Percentiles rank a stretch among this genome's conserved stretches.
These are phyloP conservation scores for Diplosphaera chodatii DNA, from an alignment of 139 green algal genomes.

Conservation along the genomic window DNA sequence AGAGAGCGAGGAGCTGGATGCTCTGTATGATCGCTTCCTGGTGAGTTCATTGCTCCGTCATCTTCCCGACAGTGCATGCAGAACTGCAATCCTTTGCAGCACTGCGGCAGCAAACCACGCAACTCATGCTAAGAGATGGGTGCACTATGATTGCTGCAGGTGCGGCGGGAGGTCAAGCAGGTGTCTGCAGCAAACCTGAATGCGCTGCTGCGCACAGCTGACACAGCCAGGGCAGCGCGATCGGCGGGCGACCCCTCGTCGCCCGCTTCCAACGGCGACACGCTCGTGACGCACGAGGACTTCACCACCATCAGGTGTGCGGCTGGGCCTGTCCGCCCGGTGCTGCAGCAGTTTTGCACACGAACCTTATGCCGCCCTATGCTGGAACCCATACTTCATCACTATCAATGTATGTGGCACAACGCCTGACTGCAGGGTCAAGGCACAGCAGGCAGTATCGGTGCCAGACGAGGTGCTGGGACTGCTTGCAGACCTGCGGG, in stretches of 20 bases:
- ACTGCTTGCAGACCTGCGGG: conserved; percentile 69
- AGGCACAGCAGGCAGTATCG: conserved; percentile 41
- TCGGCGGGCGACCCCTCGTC: not conserved
- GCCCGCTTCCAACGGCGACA: not conserved
- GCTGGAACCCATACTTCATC: no score
- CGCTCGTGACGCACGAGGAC: not conserved
- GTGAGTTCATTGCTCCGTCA: conserved; percentile 24
- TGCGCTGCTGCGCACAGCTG: conserved; percentile 21
- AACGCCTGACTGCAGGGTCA: not conserved
- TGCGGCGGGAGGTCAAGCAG: conserved; percentile 54
- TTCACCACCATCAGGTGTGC: not conserved
- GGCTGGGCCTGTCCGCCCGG: no score
- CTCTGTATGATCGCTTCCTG: conserved; percentile 91
- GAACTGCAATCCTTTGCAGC: no score
- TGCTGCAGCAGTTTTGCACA: no score
- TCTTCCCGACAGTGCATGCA: no score
- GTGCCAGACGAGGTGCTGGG: conserved; percentile 68
- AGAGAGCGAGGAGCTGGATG: conserved; percentile 87
- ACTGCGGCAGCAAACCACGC: no score
- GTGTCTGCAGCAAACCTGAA: conserved; percentile 24
- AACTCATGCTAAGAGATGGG: no score
- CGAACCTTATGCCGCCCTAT: no score
- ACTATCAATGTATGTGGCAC: no score
- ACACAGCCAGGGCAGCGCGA: not conserved
- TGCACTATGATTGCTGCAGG: no score